Conservation (phyloP, 2,329 filamentous ascomycete genomes). For the Pseudopithomyces maydicus region DNA sequence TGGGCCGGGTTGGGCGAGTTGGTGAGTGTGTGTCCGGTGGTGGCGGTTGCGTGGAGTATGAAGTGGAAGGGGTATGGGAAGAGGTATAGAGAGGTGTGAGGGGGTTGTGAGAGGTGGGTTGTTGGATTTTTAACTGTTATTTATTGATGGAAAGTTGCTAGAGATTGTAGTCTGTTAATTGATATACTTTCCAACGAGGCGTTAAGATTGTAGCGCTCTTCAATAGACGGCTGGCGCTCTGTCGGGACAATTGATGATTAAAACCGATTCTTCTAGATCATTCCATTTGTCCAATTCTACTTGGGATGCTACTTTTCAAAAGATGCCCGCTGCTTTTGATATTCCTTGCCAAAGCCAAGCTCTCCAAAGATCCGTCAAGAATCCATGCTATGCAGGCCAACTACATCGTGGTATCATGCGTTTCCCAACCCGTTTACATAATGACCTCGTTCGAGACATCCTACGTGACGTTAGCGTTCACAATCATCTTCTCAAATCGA, state of each 20-base stretch:
- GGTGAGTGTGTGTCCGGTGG: conserved; percentile 74
- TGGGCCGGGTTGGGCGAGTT: conserved; percentile 75
- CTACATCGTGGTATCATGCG: conserved; percentile 22
- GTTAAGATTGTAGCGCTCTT: too few relatives aligned
- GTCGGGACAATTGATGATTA: not conserved
- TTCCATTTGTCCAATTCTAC: not conserved
- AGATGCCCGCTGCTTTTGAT: not conserved
- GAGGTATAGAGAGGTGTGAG: conserved; percentile 15
- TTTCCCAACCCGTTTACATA: conserved; percentile 66
- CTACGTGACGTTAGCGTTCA: conserved; percentile 49
- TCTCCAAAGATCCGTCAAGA: not conserved
- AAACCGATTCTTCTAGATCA: not conserved
- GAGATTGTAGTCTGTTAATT: not conserved
- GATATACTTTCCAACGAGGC: too few relatives aligned
- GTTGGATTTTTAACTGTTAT: not conserved
- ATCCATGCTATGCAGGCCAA: not conserved
- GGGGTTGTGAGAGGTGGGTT: not conserved
- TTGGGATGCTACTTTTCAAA: not conserved
- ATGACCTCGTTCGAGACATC: conserved; percentile 87
- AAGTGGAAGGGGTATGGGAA: conserved; percentile 41
- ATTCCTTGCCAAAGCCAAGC: not conserved
- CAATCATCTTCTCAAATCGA: not conserved
- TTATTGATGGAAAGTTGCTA: not conserved
- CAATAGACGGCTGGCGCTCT: too few relatives aligned
- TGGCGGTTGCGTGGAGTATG: conserved; percentile 61